Conservation (phyloP, 352 stramenopile genomes). For the Pythium sukuiense region DNA sequence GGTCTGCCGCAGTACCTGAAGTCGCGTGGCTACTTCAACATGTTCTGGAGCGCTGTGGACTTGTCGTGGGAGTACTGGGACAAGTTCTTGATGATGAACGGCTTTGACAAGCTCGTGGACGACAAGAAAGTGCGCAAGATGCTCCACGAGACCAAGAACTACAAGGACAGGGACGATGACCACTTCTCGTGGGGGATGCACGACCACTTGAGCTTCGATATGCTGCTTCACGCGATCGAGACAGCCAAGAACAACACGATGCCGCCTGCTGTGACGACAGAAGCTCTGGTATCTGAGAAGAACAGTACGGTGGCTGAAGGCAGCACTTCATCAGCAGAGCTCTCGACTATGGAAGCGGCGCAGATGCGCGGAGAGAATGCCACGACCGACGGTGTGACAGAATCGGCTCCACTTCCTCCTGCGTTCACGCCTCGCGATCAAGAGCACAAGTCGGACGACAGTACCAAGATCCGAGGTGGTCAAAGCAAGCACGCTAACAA, state of each 20-base stretch:
- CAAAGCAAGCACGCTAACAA: neutral
- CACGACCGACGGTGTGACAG: neutral
- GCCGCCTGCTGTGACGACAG: neutral
- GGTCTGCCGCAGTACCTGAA: constrained; percentile 71
- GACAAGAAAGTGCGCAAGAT: constrained; percentile 65
- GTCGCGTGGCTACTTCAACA: constrained; percentile 61
- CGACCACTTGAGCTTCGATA: constrained; percentile 71
- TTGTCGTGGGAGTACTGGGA: constrained; percentile 71
- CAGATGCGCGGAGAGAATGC: neutral
- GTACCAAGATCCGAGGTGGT: neutral
- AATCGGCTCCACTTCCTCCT: neutral
- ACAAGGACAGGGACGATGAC: constrained; percentile 62
- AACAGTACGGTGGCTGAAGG: neutral
- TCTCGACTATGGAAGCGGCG: neutral
- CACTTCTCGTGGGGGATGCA: constrained; percentile 73
- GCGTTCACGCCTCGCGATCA: neutral
- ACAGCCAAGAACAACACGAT: constrained; percentile 27
- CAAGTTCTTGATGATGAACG: constrained; percentile 59
- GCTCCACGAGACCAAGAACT: constrained; percentile 53
- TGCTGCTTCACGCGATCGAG: constrained; percentile 67
- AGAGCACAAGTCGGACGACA: neutral
- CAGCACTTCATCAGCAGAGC: neutral
- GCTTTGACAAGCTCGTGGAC: constrained; percentile 71
- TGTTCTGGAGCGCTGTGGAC: constrained; percentile 71
- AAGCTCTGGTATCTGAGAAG: neutral